Percentiles rank a stretch among this genome's conserved stretches.
Conservation (phyloP, 352 stramenopile species). For the Globisporangium middletonii region DNA sequence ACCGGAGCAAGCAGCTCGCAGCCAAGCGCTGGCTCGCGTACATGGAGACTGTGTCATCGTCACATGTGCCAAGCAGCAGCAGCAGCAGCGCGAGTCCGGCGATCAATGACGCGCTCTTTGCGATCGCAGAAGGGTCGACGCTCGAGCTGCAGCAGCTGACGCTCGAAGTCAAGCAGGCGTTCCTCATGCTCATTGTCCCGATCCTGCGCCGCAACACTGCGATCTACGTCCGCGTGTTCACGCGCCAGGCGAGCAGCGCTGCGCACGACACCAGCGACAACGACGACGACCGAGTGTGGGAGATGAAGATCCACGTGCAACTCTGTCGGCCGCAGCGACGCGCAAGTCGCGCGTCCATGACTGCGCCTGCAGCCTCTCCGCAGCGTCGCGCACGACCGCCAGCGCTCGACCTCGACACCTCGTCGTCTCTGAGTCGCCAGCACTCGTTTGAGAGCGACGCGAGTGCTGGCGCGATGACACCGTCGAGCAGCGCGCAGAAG, state of each 20-base stretch:
- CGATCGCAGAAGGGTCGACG: slow-evolving; percentile 23
- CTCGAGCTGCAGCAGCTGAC: slow-evolving; percentile 55
- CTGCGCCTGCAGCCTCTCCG: neutral
- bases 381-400: slow-evolving; percentile 15
- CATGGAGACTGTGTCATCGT: slow-evolving; percentile 23
- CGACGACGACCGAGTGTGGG: slow-evolving; percentile 28
- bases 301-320: slow-evolving; percentile 64
- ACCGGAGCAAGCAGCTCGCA: slow-evolving; percentile 27
- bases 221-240: slow-evolving; percentile 55
- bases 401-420: neutral
- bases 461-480: slow-evolving; percentile 16
- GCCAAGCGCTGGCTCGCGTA: slow-evolving; percentile 40
- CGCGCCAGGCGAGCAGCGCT: slow-evolving; percentile 9
- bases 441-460: neutral
- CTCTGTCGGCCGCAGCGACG: neutral
- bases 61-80: neutral
- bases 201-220: slow-evolving; percentile 49
- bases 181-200: slow-evolving; percentile 58
- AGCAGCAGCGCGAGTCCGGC: neutral
- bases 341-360: neutral
- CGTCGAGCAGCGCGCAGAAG: slow-evolving; percentile 19
- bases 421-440: slow-evolving; percentile 13
- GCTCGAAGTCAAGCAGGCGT: slow-evolving; percentile 66
- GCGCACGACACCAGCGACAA: slow-evolving; percentile 9
- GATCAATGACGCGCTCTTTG: neutral